phyloP scores from a whole-genome alignment of 2,329 filamentous ascomycete species.

The Pseudogymnoascus sp. region DNA sequence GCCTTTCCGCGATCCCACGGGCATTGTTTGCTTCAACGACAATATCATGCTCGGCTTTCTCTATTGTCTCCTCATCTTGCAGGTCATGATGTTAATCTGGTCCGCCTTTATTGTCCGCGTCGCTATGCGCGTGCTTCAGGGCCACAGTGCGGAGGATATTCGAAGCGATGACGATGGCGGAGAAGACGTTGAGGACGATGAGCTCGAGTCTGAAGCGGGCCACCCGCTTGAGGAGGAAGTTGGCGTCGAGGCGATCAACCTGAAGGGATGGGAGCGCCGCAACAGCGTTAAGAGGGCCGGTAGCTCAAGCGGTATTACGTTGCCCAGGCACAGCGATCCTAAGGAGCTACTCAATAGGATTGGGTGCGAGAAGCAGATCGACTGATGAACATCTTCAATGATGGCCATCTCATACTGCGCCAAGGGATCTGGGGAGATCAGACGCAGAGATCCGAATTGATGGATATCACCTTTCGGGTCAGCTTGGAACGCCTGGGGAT shows the following conservation, averaged over 20 bases:
- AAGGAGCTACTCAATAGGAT: constrained; percentile 29
- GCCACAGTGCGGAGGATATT: constrained; percentile 71
- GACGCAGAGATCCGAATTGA: not conserved
- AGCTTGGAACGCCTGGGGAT: not conserved
- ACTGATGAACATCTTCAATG: constrained; percentile 7
- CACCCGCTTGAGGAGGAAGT: constrained; percentile 64
- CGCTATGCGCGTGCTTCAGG: constrained; percentile 68
- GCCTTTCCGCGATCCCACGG: constrained; percentile 63
- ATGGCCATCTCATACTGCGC: not conserved
- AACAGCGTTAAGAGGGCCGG: constrained; percentile 22
- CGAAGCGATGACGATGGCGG: constrained; percentile 80
- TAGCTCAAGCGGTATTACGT: constrained; percentile 25
- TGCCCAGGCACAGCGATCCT: constrained; percentile 24
- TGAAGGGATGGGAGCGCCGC: constrained; percentile 33
- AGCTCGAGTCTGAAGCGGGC: constrained; percentile 9
- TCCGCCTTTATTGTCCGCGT: constrained; percentile 82
- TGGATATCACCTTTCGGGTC: not conserved
- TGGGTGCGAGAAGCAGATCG: constrained; percentile 29
- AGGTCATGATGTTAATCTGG: constrained; percentile 77
- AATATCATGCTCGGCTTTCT: constrained; percentile 72
- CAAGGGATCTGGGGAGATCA: constrained; percentile 3
- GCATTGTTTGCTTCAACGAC: constrained; percentile 71
- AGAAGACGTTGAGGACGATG: constrained; percentile 44
- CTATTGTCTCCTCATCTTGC: constrained; percentile 64
- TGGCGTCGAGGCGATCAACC: constrained; percentile 61